phyloP scores from a whole-genome alignment of 805 yeast species.

The Wickerhamiella kurtzmanii region DNA sequence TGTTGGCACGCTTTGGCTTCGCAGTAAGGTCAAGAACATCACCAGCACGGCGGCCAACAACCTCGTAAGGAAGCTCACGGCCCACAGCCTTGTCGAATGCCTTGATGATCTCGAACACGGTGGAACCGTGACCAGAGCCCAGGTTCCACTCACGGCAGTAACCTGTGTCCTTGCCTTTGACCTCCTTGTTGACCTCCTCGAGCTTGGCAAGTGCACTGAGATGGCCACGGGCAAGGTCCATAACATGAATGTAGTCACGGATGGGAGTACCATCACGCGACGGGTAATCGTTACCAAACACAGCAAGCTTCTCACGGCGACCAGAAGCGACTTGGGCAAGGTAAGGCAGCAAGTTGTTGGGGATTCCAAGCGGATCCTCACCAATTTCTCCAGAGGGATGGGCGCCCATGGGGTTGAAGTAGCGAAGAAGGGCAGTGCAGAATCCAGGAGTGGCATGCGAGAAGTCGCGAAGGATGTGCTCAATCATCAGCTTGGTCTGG shows the following conservation, averaged over 20 bases:
- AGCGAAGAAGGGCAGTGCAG: conserved; percentile 49
- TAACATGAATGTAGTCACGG: conserved; percentile 69
- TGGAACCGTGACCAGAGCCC: conserved; percentile 70
- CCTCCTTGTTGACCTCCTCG: conserved; percentile 18
- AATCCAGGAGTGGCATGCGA: conserved; percentile 29
- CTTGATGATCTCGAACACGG: conserved; percentile 56
- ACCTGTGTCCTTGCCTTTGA: conserved; percentile 26
- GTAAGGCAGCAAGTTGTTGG: conserved; percentile 62
- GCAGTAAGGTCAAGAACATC: conserved; percentile 70
- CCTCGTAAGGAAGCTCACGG: conserved; percentile 45
- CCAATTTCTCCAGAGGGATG: conserved; percentile 72
- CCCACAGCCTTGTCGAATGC: conserved; percentile 58
- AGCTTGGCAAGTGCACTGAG: conserved; percentile 54
- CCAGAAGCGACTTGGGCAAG: conserved; percentile 70
- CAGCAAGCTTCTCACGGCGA: conserved; percentile 47
- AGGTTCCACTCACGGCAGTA: conserved; percentile 67
- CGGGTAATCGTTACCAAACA: conserved; percentile 60
- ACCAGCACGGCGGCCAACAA: conserved; percentile 58
- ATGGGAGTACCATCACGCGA: conserved; percentile 71
- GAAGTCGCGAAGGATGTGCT: conserved; percentile 44
- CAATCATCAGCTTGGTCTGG: conserved; percentile 52
- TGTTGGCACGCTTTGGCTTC: conserved; percentile 49
- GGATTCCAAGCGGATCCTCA: conserved; percentile 67
- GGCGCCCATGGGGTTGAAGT: conserved; percentile 78
- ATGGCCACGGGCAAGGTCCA: conserved; percentile 68